These are phyloP conservation scores for Starmerella davenportii DNA, from an alignment of 805 yeast genomes.

Conservation along the genomic window DNA sequence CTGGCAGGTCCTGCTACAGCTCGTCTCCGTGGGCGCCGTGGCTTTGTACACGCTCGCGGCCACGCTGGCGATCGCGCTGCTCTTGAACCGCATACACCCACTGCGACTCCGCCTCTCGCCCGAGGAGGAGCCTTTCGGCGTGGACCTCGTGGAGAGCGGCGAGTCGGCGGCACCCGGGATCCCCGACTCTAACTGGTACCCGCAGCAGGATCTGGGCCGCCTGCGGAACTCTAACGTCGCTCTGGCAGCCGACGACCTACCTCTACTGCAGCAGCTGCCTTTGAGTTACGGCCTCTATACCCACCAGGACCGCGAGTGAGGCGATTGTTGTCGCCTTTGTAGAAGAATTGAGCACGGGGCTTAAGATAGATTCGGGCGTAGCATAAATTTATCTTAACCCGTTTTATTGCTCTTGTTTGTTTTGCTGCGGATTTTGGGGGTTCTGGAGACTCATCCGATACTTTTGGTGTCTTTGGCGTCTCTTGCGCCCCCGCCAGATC, in stretches of 20 bases:
- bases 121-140: constrained; percentile 76
- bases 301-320: no score
- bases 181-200: not conserved
- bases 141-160: constrained; percentile 80
- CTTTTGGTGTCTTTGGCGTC: no score
- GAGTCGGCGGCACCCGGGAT: constrained; percentile 39
- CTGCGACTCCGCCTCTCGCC: constrained; percentile 64
- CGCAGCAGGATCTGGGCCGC: not conserved
- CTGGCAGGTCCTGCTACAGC: constrained; percentile 70
- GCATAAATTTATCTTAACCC: no score
- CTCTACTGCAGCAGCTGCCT: constrained; percentile 14
- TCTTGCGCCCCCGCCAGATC: no score
- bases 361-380: no score
- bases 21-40: constrained; percentile 57
- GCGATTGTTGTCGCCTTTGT: no score
- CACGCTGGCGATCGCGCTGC: constrained; percentile 47
- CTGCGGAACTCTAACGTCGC: not conserved
- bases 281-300: constrained; percentile 14
- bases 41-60: constrained; percentile 60
- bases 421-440: no score
- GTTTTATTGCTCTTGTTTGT: no score
- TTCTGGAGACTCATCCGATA: no score
- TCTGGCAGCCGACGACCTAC: constrained; percentile 9
- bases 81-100: constrained; percentile 61
- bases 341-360: no score